Percentiles rank a stretch among this genome's conserved stretches.
These are phyloP conservation scores for Arthromyces matolae DNA, from an alignment of 768 basidiomycete species.

Conservation along the genomic window DNA sequence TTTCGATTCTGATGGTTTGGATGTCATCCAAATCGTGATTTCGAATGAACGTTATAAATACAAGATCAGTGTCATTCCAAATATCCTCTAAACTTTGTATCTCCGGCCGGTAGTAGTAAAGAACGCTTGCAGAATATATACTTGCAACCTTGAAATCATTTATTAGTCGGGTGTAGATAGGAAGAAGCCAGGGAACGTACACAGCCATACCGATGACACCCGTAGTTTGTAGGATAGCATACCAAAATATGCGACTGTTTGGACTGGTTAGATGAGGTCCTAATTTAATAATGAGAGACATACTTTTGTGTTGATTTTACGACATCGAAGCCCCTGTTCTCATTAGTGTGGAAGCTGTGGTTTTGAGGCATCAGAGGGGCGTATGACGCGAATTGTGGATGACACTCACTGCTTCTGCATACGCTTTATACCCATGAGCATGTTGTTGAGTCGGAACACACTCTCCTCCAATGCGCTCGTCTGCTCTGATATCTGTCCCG, in stretches of 20 bases:
- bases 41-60: too few species aligned
- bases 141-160: conserved; percentile 62
- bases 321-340: conserved; percentile 90
- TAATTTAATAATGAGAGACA: conserved; percentile 11
- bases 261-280: conserved; percentile 2
- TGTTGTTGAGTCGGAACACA: conserved; percentile 83
- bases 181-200: conserved; percentile 44
- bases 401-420: conserved; percentile 88
- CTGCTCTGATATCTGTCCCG: conserved; percentile 86
- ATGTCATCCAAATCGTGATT: background rate
- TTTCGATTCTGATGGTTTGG: background rate
- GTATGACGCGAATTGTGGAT: background rate
- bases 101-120: conserved; percentile 90
- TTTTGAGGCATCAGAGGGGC: conserved; percentile 2
- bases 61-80: background rate
- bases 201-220: conserved; percentile 82
- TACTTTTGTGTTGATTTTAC: conserved; percentile 90
- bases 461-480: conserved; percentile 94
- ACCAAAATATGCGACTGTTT: conserved; percentile 89
- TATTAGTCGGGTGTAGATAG: background rate
- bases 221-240: conserved; percentile 76
- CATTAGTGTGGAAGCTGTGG: conserved; percentile 85
- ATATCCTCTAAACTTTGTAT: conserved; percentile 70
- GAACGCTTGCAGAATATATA: conserved; percentile 92
- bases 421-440: conserved; percentile 86